Base-by-base conservation (phyloP, 2,329 filamentous ascomycete genomes). In the Chaetomiaceae sp. region DNA sequence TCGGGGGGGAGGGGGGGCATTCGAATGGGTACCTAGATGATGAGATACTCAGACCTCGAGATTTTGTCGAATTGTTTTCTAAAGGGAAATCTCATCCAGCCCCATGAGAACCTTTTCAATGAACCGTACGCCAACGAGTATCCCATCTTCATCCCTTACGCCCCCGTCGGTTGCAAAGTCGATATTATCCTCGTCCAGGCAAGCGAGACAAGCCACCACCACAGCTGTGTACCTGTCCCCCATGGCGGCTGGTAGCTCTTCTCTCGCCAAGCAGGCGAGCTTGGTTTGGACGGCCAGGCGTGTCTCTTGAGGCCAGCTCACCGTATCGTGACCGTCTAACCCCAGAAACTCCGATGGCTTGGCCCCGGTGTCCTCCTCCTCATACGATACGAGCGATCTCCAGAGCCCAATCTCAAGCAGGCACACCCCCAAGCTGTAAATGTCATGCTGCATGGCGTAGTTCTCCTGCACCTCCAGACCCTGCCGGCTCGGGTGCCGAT, bases 371-470 rank as follows among this genome's bases (percentile, higher is more conserved):
- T n/a, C n/a, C n/a, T n/a, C n/a, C n/a, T n/a, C n/a, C n/a, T n/a
- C n/a, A n/a, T 57, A 59, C 25, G 3, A 30, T 3, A 57, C 57
- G 14, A 59, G 47, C 6, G 43, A 23, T 18, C 16, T 9, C 54
- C 57, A 59, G 11, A 59, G 18, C 1, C 55, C 55, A 21, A 59
- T 55, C 43, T 59, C 57, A 6, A 57, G 47, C 14, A 59, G 49
- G 29, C 55, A 57, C 2, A 59, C 57, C 6, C 57, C 57, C 27
- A 59, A 48, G 8, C 40, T 43, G 45, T 59, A 59, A 5, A 59
- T 55, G 16, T 59, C 57, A 32, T 59, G 57, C 43, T 54, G 55
- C 57, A 59, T 59, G 29, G 33, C 7, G 33, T 57, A 55, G 8
- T 33, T 14, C 3, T 51, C 44, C 6, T 21, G 5, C 9, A 43